Conservation (phyloP, 208 protist genomes). For the Leishmania major region DNA sequence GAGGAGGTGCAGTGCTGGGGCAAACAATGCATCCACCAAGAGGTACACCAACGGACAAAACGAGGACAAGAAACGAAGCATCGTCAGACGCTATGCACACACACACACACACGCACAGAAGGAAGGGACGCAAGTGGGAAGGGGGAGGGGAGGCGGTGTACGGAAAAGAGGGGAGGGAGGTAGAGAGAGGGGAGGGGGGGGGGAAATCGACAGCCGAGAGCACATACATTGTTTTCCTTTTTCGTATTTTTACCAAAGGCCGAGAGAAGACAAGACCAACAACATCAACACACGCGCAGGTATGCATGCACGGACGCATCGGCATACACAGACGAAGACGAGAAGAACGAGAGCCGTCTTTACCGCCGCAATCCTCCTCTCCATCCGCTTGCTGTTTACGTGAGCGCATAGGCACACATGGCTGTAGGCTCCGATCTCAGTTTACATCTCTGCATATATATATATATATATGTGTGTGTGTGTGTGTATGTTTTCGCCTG, state of each 20-base stretch:
- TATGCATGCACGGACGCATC: not conserved
- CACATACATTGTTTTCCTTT: not conserved
- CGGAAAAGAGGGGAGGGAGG: no score
- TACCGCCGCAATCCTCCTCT: not conserved
- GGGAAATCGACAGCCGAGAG: not conserved
- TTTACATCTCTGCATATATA: not conserved
- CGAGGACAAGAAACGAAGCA: not conserved
- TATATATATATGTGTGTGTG: not conserved
- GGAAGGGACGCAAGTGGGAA: not conserved
- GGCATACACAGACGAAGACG: not conserved
- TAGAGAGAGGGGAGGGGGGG: not conserved
- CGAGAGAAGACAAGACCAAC: not conserved
- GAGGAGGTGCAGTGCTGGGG: not conserved
- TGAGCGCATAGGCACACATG: not conserved
- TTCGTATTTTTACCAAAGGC: not conserved
- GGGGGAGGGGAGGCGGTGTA: no score
- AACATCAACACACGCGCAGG: not conserved
- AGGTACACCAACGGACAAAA: not conserved
- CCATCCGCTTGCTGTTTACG: not conserved
- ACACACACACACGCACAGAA: not conserved
- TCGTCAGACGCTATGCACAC: not conserved
- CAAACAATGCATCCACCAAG: not conserved
- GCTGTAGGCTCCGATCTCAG: not conserved
- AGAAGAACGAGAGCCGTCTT: slow-evolving; percentile 9
- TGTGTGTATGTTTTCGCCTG: not conserved